Base-by-base conservation (phyloP, 2,329 filamentous ascomycete species). In the Fusarium dlaminii region DNA sequence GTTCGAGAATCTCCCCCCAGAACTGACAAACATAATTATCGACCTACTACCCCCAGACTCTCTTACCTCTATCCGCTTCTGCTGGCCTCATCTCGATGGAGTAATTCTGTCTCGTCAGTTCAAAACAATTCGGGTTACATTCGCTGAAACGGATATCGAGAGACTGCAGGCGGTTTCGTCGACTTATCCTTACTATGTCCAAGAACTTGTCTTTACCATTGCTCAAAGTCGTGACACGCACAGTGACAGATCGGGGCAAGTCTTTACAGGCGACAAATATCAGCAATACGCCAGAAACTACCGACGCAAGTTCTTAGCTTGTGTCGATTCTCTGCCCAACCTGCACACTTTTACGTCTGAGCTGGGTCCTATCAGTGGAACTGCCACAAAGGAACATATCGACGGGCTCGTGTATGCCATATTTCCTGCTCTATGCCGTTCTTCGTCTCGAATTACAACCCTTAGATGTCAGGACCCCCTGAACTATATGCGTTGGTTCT, bases 201-300 rank as follows among this genome's bases (percentile, higher is more conserved):
- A 61, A n/a, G 62, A 64, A 49, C n/a, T 64, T 22, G 43, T 68
- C 17, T 68, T 58, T n/a, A 40, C 32, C 12, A 55, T 42, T 1
- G 18, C 30, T 5, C 22, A 37, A 29, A 55, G 36, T 14, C 37
- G 30, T 24, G n/a, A 62, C 10, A 45, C 24, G 6, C 57, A 68
- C 18, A 13, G n/a, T 22, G 43, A 43, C 13, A 9, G 6, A 45
- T 30, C 27, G 2, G 24, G 40, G 2, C 45, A 66, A 20, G 8
- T 34, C 7, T 46, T 43, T 46, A 29, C 30, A 30, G 27, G 7
- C 8, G 20, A 12, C 0, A 42, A 30, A 10, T 29, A 40, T 7
- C 34, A 42, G 15, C 9, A n/a, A 6, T 29, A 30, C 14, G 27
- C 22, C 15, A 40, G 42, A 40, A 27, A 42, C 15, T 40, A 30